Base-by-base conservation (phyloP, 805 yeast genomes). In the Lachancea nothofagi region DNA sequence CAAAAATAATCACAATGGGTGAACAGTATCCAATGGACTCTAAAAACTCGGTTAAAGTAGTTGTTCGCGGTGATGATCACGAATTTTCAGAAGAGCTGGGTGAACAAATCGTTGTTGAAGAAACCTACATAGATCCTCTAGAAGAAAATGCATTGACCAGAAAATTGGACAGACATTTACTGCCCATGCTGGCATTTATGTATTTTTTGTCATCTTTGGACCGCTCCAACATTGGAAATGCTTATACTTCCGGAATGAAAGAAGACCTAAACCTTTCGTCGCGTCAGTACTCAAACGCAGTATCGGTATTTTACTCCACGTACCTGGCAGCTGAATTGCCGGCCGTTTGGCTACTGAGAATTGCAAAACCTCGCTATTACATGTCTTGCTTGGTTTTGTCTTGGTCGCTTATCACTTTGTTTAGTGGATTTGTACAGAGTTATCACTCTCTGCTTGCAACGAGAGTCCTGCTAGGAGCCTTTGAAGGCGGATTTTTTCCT, bases 211-310 rank as follows among this genome's bases (percentile, higher is more conserved):
- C 67, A 1, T 54, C 59, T 44, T 56, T 80, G 43, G 85, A 80
- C 51, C 74, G 70, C 43, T 59, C 77, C 24, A 79, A 79, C 55
- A 57, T 78, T 36, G 67, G 71, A 40, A 75, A 77, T 49, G 84
- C 83, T 1, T 78, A 77, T 47, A 74, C 74, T 23, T 66, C 76
- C 17, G 79, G 81, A 7, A 66, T 80, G 72, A 59, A 69, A 44
- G 75, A 70, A 49, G 75, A 64, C 24, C 61, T 77, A 31, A 62
- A 65, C 3, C 68, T 80, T 66, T 50, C 64, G 30, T 78, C 80
- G 8, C 73, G 74, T 48, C 47, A 50, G 26, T 45, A 48, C 44
- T 55, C 63, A 2, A 59, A 57, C 25, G 63, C 63, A 3, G 62
- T 62, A 2, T 56, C 70, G 12, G 55, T 69, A 1, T 54, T 66